phyloP scores from a whole-genome alignment of 2,329 filamentous ascomycete genomes.

The Mollisiaceae sp. region DNA sequence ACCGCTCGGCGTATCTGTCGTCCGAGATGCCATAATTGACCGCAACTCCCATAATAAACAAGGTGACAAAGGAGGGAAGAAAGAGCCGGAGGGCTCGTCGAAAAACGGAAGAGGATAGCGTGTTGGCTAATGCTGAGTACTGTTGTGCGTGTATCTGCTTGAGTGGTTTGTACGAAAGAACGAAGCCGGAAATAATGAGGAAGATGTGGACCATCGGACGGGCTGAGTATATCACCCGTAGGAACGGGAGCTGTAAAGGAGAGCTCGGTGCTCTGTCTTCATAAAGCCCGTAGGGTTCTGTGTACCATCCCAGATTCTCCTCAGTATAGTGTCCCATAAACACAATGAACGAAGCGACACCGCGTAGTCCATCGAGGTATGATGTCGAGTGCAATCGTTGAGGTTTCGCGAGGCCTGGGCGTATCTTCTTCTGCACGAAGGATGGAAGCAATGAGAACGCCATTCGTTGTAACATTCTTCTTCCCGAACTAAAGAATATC shows the following conservation, averaged over 20 bases:
- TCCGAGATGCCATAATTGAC: slow-evolving; percentile 53
- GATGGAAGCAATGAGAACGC: slow-evolving; percentile 41
- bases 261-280: slow-evolving; percentile 44
- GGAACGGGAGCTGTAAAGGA: slow-evolving; percentile 51
- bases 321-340: slow-evolving; percentile 53
- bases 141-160: slow-evolving; percentile 48
- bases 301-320: slow-evolving; percentile 48
- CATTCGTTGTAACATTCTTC: slow-evolving; percentile 32
- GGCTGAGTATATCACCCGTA: slow-evolving; percentile 51
- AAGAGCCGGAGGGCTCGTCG: slow-evolving; percentile 53
- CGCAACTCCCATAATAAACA: slow-evolving; percentile 50
- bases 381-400: slow-evolving; percentile 44
- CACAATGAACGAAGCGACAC: slow-evolving; percentile 54
- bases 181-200: slow-evolving; percentile 57
- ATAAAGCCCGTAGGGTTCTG: slow-evolving; percentile 41
- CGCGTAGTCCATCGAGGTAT: slow-evolving; percentile 56
- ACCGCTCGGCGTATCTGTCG: slow-evolving; percentile 48
- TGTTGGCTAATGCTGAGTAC: slow-evolving; percentile 45
- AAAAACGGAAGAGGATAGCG: slow-evolving; percentile 53
- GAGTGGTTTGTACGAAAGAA: slow-evolving; percentile 52
- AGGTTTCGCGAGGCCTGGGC: slow-evolving; percentile 34
- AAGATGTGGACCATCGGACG: slow-evolving; percentile 57
- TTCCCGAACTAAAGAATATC: slow-evolving; percentile 32
- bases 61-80: slow-evolving; percentile 51
- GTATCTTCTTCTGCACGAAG: slow-evolving; percentile 42